Conservation (phyloP, 176 grass and related monocot genomes). For the Puccinellia tenuiflora region DNA sequence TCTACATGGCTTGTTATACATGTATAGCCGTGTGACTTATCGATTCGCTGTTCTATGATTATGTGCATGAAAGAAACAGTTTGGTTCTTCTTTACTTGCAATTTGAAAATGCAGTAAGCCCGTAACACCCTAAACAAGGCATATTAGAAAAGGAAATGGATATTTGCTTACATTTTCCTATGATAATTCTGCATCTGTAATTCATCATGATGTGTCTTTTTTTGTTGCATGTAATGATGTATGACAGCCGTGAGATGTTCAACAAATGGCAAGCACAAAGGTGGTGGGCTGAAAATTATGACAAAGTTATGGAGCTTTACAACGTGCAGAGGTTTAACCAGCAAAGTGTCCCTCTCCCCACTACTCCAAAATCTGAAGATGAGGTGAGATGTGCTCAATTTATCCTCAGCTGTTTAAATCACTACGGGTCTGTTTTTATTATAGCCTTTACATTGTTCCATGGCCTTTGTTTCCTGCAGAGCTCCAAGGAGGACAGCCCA, state of each 20-base stretch:
- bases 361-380: constrained; percentile 80
- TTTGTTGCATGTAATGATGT: constrained; percentile 2
- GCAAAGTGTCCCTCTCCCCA: constrained; percentile 67
- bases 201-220: background rate
- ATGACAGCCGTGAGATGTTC: constrained; percentile 80
- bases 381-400: constrained; percentile 36
- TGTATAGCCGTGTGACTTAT: background rate
- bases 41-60: background rate
- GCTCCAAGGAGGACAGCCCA: constrained; percentile 72
- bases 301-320: constrained; percentile 96
- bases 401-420: background rate
- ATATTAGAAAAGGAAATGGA: background rate
- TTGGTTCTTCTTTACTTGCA: background rate
- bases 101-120: background rate
- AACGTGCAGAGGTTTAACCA: constrained; percentile 91
- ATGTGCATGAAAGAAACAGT: background rate
- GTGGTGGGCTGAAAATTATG: constrained; percentile 99
- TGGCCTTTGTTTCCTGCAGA: constrained; percentile 29
- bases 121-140: too few relatives aligned
- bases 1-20: background rate
- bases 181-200: background rate
- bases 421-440: background rate
- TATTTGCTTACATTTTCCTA: background rate
- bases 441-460: background rate
- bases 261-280: constrained; percentile 96